Evolutionary conservation across 768 basidiomycete species (phyloP), one percentile per base, ranked within the genome.

Genomic region (Asterophora lycoperdoides): DNA sequence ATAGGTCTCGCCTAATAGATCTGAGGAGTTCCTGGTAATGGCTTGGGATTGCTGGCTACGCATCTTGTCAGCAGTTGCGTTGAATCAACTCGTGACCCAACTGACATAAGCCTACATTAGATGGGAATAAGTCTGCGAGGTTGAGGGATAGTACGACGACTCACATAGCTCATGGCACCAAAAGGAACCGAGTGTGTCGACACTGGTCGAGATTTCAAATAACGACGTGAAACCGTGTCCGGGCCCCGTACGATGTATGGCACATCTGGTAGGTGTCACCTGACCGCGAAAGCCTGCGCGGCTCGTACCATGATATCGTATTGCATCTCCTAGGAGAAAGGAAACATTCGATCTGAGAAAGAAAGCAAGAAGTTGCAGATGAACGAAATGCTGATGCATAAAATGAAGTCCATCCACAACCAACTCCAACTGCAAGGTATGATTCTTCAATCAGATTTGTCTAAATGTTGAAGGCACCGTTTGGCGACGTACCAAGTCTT

Each of bases 151-250:
- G 14, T n/a, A n/a, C n/a, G 14, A 32, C 18, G 49, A 37, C 84
- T 41, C 60, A 87, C 86, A 65, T 84, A 75, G 63, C 85, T 87
- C 83, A 89, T 89, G 3, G 87, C 88, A 2, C 88, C 88, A 5
- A 85, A 81, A 0, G 86, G 82, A 4, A 78, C 69, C 17, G n/a
- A 48, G 8, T 5, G 51, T 8, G 17, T 9, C 19, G 4, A 17
- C 23, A 23, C 6, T 3, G 23, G 23, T 23, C 3, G 23, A 23
- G 6, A 18, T 15, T 4, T 28, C 26, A 7, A 5, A 13, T 0
- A 17, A 44, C 15, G 35, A 8, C 4, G 29, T 26, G 37, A 14
- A 26, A 5, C n/a, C n/a, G n/a, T 17, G 8, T 46, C 62, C 74
- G n/a, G 55, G n/a, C n/a, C n/a, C n/a, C n/a, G n/a, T n/a, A 77